Base-by-base conservation (phyloP, 2,329 filamentous ascomycete species). In the Diaporthe longicolla region DNA sequence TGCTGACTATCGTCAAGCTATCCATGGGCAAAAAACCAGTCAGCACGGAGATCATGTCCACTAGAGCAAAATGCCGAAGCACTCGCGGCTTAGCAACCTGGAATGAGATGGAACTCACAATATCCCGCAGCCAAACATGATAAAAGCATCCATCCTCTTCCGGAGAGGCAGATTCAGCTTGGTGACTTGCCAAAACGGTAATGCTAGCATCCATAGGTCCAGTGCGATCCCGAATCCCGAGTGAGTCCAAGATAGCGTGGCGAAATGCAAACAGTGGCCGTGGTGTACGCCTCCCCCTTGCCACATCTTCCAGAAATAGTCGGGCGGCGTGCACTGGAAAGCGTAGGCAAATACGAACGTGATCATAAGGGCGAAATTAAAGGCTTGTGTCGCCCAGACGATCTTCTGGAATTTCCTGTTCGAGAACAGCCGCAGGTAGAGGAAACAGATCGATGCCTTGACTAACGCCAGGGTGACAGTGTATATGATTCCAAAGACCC, bases 1-100 rank as follows among this genome's bases (percentile, higher is more conserved):
- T 77, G 70, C 79, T 81, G 59, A 83, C 78, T 24, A 83, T 52
- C 11, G 81, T 83, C 66, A 83, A 80, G n/a, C 78, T 80, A 52
- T 26, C 6, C n/a, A 17, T 24, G 45, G 11, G 29, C 21, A 37
- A 24, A 54, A 6, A 5, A 19, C n/a, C n/a, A 40, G 63, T 68
- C 63, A 68, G 63, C 48, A 7, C 15, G 45, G 17, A 0, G 3
- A 13, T 19, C 3, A 13, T 7, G 24, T 0, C 17, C 4, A 24
- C 4, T 1, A 1, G 32, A 48, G 15, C 37, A 13, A 52, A 40
- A 24, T 52, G 15, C 6, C n/a, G 4, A 29, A 35, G 7, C 3
- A 11, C 4, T 54, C 15, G 29, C 8, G 6, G 13, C 29, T 19
- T 1, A 13, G 19, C 4, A 21, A 17, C 9, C 13, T 68, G 24